A percentile compares a stretch with the other conserved stretches of the same genome.
phyloP scores from a whole-genome alignment of 768 basidiomycete genomes.

The Lentinula aciculospora region DNA sequence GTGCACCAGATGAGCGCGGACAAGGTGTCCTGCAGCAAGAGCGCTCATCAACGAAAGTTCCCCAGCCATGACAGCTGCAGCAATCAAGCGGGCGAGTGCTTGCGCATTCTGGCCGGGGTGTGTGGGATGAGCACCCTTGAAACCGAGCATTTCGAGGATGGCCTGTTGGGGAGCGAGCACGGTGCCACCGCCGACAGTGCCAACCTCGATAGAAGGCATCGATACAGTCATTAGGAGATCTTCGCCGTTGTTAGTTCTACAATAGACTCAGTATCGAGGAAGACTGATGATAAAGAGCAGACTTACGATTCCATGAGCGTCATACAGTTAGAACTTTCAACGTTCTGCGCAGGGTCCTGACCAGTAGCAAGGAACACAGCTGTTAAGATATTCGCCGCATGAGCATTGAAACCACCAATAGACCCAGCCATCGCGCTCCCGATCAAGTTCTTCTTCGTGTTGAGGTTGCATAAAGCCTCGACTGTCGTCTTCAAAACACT shows the following conservation, averaged over 20 bases:
- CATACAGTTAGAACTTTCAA: slow-evolving; percentile 97
- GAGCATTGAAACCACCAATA: slow-evolving; percentile 98
- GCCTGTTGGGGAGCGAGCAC: slow-evolving; percentile 85
- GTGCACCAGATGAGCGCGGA: slow-evolving; percentile 89
- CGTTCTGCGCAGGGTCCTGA: slow-evolving; percentile 98
- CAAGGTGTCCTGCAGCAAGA: slow-evolving; percentile 91
- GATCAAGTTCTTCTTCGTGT: slow-evolving; percentile 94
- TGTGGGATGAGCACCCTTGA: slow-evolving; percentile 84
- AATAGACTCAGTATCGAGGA: background rate
- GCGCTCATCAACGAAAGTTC: slow-evolving; percentile 90
- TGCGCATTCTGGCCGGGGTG: slow-evolving; percentile 88
- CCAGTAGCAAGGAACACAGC: slow-evolving; percentile 95
- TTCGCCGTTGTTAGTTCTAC: slow-evolving; percentile 78
- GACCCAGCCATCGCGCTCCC: slow-evolving; percentile 98
- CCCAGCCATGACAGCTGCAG: slow-evolving; percentile 94
- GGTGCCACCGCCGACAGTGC: slow-evolving; percentile 96
- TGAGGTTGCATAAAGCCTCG: slow-evolving; percentile 81
- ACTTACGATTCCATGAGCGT: slow-evolving; percentile 98
- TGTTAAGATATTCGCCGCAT: slow-evolving; percentile 95
- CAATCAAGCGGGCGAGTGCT: slow-evolving; percentile 83
- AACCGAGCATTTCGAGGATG: slow-evolving; percentile 90
- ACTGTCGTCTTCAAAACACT: slow-evolving; percentile 95
- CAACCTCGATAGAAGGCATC: slow-evolving; percentile 99
- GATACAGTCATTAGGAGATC: slow-evolving; percentile 91
- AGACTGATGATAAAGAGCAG: slow-evolving; percentile 7